Conservation (phyloP, 495 filamentous ascomycete genomes). For the Aspergillus diversus region DNA sequence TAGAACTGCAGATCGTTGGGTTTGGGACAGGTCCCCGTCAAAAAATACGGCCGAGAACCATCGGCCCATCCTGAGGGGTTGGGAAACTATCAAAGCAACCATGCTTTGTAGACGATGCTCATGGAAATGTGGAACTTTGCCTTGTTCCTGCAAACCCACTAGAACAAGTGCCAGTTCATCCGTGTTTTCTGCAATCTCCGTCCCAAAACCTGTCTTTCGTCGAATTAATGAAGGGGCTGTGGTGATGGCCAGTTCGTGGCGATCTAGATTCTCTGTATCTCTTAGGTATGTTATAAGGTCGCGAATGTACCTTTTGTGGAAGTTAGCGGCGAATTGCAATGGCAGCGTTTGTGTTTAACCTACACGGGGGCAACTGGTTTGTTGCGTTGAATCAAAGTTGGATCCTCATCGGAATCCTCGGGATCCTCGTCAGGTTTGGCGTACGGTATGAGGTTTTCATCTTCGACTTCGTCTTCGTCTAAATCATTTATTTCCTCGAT, state of each 20-base stretch:
- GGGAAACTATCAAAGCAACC: constrained; percentile 77
- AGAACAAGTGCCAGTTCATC: constrained; percentile 78
- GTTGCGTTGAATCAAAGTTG: constrained; percentile 78
- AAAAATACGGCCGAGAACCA: constrained; percentile 89
- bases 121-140: constrained; percentile 62
- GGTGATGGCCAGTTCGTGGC: constrained; percentile 75
- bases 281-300: constrained; percentile 79
- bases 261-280: constrained; percentile 82
- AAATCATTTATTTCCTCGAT: constrained; percentile 68
- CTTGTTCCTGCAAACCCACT: constrained; percentile 78
- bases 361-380: constrained; percentile 84
- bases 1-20: constrained; percentile 79
- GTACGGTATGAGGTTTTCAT: constrained; percentile 80
- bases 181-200: constrained; percentile 80
- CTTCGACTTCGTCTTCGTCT: constrained; percentile 56
- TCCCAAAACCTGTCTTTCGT: constrained; percentile 84
- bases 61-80: constrained; percentile 75
- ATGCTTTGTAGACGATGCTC: constrained; percentile 79
- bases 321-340: constrained; percentile 5
- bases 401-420: constrained; percentile 90
- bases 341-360: constrained; percentile 26
- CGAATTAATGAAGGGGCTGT: constrained; percentile 82
- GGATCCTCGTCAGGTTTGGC: constrained; percentile 91
- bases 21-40: constrained; percentile 85
- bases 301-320: constrained; percentile 68